Conservation (phyloP, 306 rosid species). For the Vigna trinervia region DNA sequence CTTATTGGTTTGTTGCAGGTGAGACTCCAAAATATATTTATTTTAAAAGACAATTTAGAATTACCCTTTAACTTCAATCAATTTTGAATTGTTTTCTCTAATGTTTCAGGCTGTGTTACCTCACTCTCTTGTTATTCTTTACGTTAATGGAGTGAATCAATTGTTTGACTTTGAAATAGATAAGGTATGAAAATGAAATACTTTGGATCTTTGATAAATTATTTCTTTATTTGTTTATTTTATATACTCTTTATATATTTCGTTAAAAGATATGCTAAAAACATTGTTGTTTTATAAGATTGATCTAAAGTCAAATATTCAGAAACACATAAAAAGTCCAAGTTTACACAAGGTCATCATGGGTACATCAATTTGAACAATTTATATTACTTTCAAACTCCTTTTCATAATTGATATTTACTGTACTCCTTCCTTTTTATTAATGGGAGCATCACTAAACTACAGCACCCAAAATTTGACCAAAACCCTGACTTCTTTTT, state of each 20-base stretch:
- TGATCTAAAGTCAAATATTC: neutral
- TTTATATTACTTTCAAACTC: neutral
- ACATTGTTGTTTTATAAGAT: neutral
- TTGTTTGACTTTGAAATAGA: constrained; percentile 10
- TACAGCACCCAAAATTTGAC: too few relatives aligned
- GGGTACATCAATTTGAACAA: neutral
- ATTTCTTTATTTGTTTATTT: too few relatives aligned
- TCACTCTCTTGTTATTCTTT: constrained; percentile 42
- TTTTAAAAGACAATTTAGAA: neutral
- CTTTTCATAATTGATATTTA: too few relatives aligned
- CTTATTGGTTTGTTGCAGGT: constrained; percentile 50
- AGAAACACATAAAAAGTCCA: neutral
- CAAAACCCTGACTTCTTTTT: too few relatives aligned
- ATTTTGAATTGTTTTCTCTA: neutral
- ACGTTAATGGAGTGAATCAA: constrained; percentile 69
- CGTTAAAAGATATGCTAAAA: too few relatives aligned
- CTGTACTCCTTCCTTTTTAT: too few relatives aligned
- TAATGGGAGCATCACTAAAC: too few relatives aligned
- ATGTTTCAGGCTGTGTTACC: constrained; percentile 74
- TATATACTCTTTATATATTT: too few relatives aligned
- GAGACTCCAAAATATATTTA: constrained; percentile 5
- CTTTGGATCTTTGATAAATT: neutral
- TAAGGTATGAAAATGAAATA: neutral
- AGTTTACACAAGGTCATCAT: too few relatives aligned
- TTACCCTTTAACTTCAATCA: neutral